Base-by-base conservation (phyloP, 2,329 filamentous ascomycete species). In the Sclerotinia sclerotiorum region DNA sequence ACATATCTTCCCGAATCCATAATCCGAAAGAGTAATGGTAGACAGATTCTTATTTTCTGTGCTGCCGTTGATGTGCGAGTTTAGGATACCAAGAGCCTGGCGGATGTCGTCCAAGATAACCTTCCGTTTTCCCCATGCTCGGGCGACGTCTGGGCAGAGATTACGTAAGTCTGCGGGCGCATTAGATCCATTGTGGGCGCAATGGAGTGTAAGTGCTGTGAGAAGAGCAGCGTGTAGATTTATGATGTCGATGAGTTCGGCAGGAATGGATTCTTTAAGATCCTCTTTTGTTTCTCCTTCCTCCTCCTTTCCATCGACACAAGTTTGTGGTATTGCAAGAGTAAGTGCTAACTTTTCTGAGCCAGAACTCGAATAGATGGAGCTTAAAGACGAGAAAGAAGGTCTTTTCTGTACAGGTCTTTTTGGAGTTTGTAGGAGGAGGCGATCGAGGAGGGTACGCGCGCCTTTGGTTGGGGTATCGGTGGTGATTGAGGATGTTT, bases 51-150 rank as follows among this genome's bases (percentile, higher is more conserved):
- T 74, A 74, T 79, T 79, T 66, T 79, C 80, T 5, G 80, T 78
- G 57, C 81, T 80, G 44, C 69, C 64, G 21, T 49, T 42, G 24
- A 72, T 69, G 48, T 66, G 64, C 10, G 63, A 62, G 69, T 78
- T 78, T 74, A 89, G 83, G n/a, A 93, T 79, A 61, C 88, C 90
- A 29, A 94, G 78, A 71, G 89, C 85, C 70, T 86, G 83, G 70
- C 87, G 87, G 60, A 93, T 81, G 74, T 94, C 90, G 52, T 87
- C 85, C 0, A 85, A 79, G 0, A 83, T 85, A 21, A 93, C 89
- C 68, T 83, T 83, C 44, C 90, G 84, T 79, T 90, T 92, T 69
- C 90, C 89, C 90, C 90, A 94, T 49, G 88, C 81, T 71, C 87
- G 84, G 17, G 89, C 86, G 52, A 92, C 82, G 68, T 87, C 84